phyloP scores from a whole-genome alignment of 371 early-diverging fungal species.

The Apophysomyces trapeziformis region DNA sequence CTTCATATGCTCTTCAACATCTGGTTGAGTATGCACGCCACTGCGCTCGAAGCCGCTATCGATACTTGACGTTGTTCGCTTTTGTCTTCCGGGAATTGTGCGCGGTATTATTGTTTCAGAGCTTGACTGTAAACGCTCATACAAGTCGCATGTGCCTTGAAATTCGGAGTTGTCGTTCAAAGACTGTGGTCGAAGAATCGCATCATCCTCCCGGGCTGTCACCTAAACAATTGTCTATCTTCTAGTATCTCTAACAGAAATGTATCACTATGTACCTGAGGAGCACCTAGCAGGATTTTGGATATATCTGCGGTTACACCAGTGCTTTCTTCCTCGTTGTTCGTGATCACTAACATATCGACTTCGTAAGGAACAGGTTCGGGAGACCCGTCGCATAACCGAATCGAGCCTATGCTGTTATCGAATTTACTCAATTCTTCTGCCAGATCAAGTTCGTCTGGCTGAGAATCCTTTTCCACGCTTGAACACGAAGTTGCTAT shows the following conservation, averaged over 20 bases:
- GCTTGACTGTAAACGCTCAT: too few relatives aligned
- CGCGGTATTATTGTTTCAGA: too few relatives aligned
- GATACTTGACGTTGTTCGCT: too few relatives aligned
- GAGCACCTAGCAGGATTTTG: slow-evolving; percentile 7
- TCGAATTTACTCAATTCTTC: slow-evolving; percentile 7
- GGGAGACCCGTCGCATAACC: slow-evolving; percentile 1
- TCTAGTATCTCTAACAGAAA: too few relatives aligned
- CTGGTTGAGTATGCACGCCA: too few relatives aligned
- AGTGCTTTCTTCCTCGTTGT: slow-evolving; percentile 9
- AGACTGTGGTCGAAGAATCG: too few relatives aligned
- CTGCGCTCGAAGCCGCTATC: too few relatives aligned
- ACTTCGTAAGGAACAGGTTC: neutral
- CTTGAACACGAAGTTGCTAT: neutral
- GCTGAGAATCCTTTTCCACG: neutral
- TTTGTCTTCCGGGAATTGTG: too few relatives aligned
- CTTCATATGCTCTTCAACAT: neutral
- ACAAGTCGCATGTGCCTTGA: too few relatives aligned
- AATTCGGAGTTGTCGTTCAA: too few relatives aligned
- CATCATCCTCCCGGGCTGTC: too few relatives aligned
- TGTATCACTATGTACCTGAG: neutral
- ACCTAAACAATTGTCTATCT: too few relatives aligned
- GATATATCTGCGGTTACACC: slow-evolving; percentile 24
- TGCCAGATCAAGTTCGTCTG: neutral
- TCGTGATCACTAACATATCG: neutral
- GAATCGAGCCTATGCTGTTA: neutral